A percentile compares a stretch with the other conserved stretches of the same genome.
Evolutionary conservation across 306 rosid genomes (phyloP).

Genomic region (Astragalus glycyphyllos): DNA sequence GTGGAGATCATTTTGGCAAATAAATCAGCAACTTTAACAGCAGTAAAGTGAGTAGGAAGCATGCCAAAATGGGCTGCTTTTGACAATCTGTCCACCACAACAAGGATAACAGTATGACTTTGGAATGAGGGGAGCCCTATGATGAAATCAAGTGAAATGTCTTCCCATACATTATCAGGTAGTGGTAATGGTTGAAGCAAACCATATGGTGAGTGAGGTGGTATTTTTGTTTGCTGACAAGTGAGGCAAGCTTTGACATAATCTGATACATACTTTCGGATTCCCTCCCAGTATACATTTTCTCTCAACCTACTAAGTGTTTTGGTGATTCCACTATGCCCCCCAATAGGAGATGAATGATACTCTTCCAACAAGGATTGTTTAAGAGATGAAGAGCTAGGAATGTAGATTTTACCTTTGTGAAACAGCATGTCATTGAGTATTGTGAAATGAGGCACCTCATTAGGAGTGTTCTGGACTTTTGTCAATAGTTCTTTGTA

Average conservation of each 20-base stretch:
- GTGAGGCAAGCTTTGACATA: not conserved
- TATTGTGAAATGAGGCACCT: too few relatives aligned
- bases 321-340: not conserved
- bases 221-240: too few relatives aligned
- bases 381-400: not conserved
- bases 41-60: not conserved
- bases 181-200: not conserved
- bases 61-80: too few relatives aligned
- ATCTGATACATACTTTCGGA: not conserved
- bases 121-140: not conserved
- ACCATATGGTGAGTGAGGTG: not conserved
- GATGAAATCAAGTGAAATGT: not conserved
- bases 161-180: not conserved
- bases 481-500: too few relatives aligned
- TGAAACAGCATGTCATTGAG: not conserved
- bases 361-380: not conserved
- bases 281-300: not conserved
- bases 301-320: not conserved
- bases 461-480: too few relatives aligned
- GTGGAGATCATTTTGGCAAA: not conserved
- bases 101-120: not conserved
- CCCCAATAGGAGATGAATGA: not conserved
- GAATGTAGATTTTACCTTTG: not conserved
- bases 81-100: not conserved
- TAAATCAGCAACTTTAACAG: not conserved